phyloP scores from a whole-genome alignment of 1,284 basidiomycete genomes.

The Leccinum subspadiceum region DNA sequence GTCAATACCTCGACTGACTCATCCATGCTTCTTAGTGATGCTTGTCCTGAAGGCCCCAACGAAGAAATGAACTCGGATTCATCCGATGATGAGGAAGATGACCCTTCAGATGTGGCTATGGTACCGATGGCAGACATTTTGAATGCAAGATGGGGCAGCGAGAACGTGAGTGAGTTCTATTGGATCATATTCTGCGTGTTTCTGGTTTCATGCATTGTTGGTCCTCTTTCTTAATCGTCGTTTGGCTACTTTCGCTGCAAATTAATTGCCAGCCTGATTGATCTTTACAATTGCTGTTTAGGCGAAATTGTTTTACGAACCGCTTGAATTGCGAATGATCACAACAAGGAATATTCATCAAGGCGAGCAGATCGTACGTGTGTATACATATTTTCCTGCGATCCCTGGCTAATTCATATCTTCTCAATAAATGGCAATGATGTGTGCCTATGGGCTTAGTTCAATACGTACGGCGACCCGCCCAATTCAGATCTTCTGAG shows the following conservation, averaged over 20 bases:
- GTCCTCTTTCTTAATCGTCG: background rate
- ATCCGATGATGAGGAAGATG: slow-evolving; percentile 60
- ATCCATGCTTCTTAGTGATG: slow-evolving; percentile 53
- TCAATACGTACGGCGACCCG: slow-evolving; percentile 94
- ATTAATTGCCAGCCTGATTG: background rate
- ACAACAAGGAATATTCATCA: slow-evolving; percentile 72
- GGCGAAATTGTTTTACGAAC: slow-evolving; percentile 86
- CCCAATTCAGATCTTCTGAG: slow-evolving; percentile 95
- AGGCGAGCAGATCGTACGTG: slow-evolving; percentile 86
- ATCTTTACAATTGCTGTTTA: slow-evolving; percentile 29
- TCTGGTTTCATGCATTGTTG: background rate
- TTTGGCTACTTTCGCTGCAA: background rate
- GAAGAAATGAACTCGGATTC: slow-evolving; percentile 49
- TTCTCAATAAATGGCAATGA: background rate
- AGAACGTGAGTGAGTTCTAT: slow-evolving; percentile 63
- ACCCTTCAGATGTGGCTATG: slow-evolving; percentile 82
- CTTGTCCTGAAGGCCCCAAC: slow-evolving; percentile 15
- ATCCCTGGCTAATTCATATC: background rate
- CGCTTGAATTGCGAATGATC: slow-evolving; percentile 74
- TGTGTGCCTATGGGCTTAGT: slow-evolving; percentile 44
- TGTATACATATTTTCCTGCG: background rate
- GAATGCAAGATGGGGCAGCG: slow-evolving; percentile 82
- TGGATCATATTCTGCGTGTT: background rate
- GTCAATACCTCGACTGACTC: slow-evolving; percentile 35
- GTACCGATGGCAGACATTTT: slow-evolving; percentile 96